Conservation (phyloP, 306 rosid species). For the Quercus berberidifolia region DNA sequence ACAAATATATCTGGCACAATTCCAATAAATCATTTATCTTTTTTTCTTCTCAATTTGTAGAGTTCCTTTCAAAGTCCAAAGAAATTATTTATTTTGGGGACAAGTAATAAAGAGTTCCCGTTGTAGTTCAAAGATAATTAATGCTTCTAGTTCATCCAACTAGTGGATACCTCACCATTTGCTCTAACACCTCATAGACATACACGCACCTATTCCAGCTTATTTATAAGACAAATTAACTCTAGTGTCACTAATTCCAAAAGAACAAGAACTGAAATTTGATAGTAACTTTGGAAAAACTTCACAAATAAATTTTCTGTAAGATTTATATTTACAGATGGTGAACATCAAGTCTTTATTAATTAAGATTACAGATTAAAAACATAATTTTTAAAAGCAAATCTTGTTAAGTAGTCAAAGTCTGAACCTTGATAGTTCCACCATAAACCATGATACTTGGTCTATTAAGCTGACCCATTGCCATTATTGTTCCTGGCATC, state of each 20-base stretch:
- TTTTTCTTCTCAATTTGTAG: too few relatives aligned
- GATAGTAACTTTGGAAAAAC: background rate
- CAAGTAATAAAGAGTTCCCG: background rate
- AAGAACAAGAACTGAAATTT: background rate
- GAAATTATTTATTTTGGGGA: too few relatives aligned
- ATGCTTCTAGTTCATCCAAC: background rate
- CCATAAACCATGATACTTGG: conserved; percentile 97
- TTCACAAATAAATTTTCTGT: background rate
- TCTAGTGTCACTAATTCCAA: too few relatives aligned
- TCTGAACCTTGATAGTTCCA: conserved; percentile 81
- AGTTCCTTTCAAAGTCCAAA: too few relatives aligned
- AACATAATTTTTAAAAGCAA: background rate
- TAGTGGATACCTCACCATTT: background rate
- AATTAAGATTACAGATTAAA: background rate
- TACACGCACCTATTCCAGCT: background rate
- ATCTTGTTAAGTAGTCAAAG: background rate
- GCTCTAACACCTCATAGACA: background rate
- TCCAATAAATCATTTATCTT: background rate
- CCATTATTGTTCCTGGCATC: conserved; percentile 99
- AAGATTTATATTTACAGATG: background rate
- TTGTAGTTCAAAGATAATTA: background rate
- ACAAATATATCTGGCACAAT: too few relatives aligned
- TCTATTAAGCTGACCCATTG: conserved; percentile 91
- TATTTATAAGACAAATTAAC: background rate
- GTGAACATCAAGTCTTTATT: background rate